These are phyloP conservation scores for Curvularia lunata DNA, from an alignment of 2,329 filamentous ascomycete species.

Conservation along the genomic window DNA sequence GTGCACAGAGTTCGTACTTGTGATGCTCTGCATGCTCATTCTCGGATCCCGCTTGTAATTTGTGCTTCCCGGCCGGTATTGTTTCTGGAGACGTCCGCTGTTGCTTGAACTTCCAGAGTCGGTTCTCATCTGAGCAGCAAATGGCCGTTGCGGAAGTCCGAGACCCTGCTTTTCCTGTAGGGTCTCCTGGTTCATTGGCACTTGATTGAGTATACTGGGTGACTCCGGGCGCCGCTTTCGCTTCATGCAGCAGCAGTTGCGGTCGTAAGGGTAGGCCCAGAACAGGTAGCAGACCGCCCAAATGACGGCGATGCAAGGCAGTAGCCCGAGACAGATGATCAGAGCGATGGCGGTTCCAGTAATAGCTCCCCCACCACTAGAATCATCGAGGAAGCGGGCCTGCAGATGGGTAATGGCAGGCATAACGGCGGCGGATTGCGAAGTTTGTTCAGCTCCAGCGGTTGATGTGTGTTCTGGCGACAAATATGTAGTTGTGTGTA, in stretches of 20 bases:
- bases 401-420: slow-evolving; percentile 25
- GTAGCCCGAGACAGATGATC: slow-evolving; percentile 33
- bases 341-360: slow-evolving; percentile 30
- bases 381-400: slow-evolving; percentile 21
- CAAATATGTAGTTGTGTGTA: slow-evolving; percentile 1
- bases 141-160: slow-evolving; percentile 23
- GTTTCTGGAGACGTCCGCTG: slow-evolving; percentile 12
- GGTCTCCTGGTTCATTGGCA: slow-evolving; percentile 15
- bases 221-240: slow-evolving; percentile 24
- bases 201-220: slow-evolving; percentile 12
- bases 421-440: slow-evolving; percentile 17
- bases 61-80: slow-evolving; percentile 4
- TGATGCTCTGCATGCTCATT: slow-evolving; percentile 23
- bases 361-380: slow-evolving; percentile 17
- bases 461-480: not conserved
- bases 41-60: slow-evolving; percentile 12
- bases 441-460: not conserved
- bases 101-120: slow-evolving; percentile 25
- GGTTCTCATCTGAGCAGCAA: slow-evolving; percentile 10
- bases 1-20: slow-evolving; percentile 24
- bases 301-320: slow-evolving; percentile 33
- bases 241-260: slow-evolving; percentile 35
- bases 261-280: slow-evolving; percentile 32
- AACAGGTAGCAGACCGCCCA: slow-evolving; percentile 38
- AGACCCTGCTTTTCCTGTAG: slow-evolving; percentile 24